These are phyloP conservation scores for Coleophoma cylindrospora DNA, from an alignment of 2,329 filamentous ascomycete species.

Conservation along the genomic window DNA sequence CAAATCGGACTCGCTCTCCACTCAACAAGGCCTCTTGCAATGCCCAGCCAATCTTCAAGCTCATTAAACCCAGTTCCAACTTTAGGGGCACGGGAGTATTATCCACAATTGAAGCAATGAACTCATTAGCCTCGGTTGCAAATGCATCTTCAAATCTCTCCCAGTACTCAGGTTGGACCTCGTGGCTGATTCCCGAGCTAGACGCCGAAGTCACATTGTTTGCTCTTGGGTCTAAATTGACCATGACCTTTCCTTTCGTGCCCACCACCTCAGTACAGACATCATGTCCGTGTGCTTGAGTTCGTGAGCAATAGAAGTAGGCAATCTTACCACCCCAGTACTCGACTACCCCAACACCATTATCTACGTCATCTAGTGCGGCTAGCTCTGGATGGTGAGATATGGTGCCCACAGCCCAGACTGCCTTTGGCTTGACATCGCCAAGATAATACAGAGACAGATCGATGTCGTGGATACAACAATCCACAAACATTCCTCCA, in stretches of 20 bases:
- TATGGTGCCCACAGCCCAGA: slow-evolving; percentile 29
- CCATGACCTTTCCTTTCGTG: slow-evolving; percentile 30
- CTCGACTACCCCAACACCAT: slow-evolving; percentile 37
- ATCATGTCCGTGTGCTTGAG: slow-evolving; percentile 36
- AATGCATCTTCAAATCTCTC: slow-evolving; percentile 23
- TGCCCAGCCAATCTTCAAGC: slow-evolving; percentile 12
- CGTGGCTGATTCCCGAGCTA: slow-evolving; percentile 15
- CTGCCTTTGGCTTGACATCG: slow-evolving; percentile 28
- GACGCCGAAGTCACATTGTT: slow-evolving; percentile 21
- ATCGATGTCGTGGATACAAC: slow-evolving; percentile 38
- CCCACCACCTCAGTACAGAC: slow-evolving; percentile 37
- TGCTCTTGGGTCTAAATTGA: slow-evolving; percentile 25
- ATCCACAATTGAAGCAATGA: slow-evolving; percentile 13
- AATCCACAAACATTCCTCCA: slow-evolving; percentile 40
- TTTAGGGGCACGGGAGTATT: slow-evolving; percentile 12
- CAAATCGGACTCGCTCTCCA: slow-evolving; percentile 4
- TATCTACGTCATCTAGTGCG: slow-evolving; percentile 34
- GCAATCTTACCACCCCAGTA: slow-evolving; percentile 38
- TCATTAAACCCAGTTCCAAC: slow-evolving; percentile 10
- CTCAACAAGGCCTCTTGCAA: slow-evolving; percentile 10
- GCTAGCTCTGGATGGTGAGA: slow-evolving; percentile 31
- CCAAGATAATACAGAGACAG: slow-evolving; percentile 35
- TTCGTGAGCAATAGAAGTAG: slow-evolving; percentile 37
- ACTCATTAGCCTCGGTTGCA: slow-evolving; percentile 20
- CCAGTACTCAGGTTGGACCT: slow-evolving; percentile 18